phyloP scores from a whole-genome alignment of 805 yeast species.

The Hanseniaspora pseudoguilliermondii region DNA sequence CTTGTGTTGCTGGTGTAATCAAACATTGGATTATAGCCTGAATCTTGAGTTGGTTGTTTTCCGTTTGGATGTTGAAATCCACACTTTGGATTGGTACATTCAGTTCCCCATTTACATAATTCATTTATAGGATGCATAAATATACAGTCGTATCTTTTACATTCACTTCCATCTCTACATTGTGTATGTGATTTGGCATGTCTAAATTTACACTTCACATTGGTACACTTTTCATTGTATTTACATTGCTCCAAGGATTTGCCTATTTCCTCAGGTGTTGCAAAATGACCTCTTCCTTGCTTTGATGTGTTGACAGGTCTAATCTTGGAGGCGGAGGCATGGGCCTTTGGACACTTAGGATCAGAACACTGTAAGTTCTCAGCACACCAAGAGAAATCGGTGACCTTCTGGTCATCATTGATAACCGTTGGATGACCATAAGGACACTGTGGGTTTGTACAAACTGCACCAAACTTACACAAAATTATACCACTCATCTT shows the following conservation, averaged over 20 bases:
- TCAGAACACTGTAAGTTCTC: slow-evolving; percentile 54
- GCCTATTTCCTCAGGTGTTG: slow-evolving; percentile 26
- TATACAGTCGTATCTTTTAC: slow-evolving; percentile 68
- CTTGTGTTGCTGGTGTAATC: neutral
- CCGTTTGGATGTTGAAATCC: slow-evolving; percentile 71
- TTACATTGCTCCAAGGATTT: slow-evolving; percentile 69
- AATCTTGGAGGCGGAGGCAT: slow-evolving; percentile 58
- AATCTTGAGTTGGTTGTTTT: slow-evolving; percentile 30
- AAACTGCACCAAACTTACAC: slow-evolving; percentile 65
- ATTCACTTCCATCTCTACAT: slow-evolving; percentile 71
- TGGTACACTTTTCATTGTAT: slow-evolving; percentile 64
- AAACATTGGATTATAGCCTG: neutral
- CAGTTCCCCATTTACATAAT: slow-evolving; percentile 65
- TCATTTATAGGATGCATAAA: slow-evolving; percentile 73
- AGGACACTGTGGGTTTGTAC: slow-evolving; percentile 69
- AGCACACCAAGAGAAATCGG: slow-evolving; percentile 63
- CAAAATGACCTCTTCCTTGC: slow-evolving; percentile 9
- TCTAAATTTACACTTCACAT: slow-evolving; percentile 65
- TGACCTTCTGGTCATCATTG: slow-evolving; percentile 58
- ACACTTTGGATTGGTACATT: slow-evolving; percentile 63
- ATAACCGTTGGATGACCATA: slow-evolving; percentile 90
- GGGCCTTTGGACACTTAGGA: slow-evolving; percentile 56
- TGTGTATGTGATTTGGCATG: slow-evolving; percentile 64
- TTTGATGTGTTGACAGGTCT: slow-evolving; percentile 26
- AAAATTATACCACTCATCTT: slow-evolving; percentile 40